phyloP scores from a whole-genome alignment of 2,329 filamentous ascomycete species.

The Pseudonectria buxi region DNA sequence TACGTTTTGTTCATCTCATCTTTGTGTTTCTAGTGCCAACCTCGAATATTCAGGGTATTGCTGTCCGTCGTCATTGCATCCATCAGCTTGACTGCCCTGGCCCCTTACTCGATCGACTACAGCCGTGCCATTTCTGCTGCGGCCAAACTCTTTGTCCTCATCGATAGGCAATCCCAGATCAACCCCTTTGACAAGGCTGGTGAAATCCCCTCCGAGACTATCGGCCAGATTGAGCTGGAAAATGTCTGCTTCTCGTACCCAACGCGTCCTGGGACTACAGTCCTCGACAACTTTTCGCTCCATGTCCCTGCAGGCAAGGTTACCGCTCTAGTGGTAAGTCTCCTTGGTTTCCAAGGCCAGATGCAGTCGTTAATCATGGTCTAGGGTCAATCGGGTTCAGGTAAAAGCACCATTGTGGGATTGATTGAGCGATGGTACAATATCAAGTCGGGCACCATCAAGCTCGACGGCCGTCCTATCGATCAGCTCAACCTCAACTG shows the following conservation, averaged over 20 bases:
- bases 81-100: conserved; percentile 28
- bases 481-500: conserved; percentile 31
- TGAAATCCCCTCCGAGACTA: conserved; percentile 21
- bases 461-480: conserved; percentile 29
- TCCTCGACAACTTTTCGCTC: conserved; percentile 36
- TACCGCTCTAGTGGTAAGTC: conserved; percentile 36
- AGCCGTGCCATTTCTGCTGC: conserved; percentile 31
- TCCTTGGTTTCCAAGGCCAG: conserved; percentile 10
- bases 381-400: conserved; percentile 31
- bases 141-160: conserved; percentile 30
- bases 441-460: conserved; percentile 26
- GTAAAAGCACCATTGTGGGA: conserved; percentile 34
- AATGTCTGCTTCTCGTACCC: conserved; percentile 41
- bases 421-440: conserved; percentile 36
- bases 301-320: conserved; percentile 39
- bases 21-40: background rate
- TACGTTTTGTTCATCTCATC: conserved; percentile 8
- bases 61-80: conserved; percentile 33
- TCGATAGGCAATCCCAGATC: conserved; percentile 31
- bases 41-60: conserved; percentile 22
- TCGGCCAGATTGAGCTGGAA: conserved; percentile 31
- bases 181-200: conserved; percentile 29
- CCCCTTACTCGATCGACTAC: conserved; percentile 32
- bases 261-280: conserved; percentile 33
- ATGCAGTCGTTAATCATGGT: background rate